Conservation (phyloP, 1,139 yeast genomes). For the Sugiyamaella neomexicana region DNA sequence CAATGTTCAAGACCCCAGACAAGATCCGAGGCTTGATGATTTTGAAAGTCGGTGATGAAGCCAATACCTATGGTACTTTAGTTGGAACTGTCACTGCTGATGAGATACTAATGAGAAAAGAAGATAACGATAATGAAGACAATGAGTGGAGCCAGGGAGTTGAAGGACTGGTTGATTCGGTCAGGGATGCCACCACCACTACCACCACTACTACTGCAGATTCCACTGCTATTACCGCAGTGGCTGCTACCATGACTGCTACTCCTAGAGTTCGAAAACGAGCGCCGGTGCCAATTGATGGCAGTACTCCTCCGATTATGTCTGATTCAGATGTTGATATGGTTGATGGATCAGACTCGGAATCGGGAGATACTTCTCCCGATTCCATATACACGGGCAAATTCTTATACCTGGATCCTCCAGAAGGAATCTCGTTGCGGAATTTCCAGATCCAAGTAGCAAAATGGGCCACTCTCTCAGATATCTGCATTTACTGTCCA, state of each 20-base stretch:
- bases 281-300: neutral
- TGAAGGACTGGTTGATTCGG: too few relatives aligned
- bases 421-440: constrained; percentile 65
- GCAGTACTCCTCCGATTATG: neutral
- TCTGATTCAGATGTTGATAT: constrained; percentile 10
- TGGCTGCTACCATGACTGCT: constrained; percentile 21
- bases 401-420: constrained; percentile 50
- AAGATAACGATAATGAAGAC: constrained; percentile 9
- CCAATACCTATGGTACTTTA: constrained; percentile 46
- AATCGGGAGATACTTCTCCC: constrained; percentile 14
- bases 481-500: constrained; percentile 63
- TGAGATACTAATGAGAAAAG: constrained; percentile 51
- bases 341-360: constrained; percentile 7
- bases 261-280: neutral
- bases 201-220: constrained; percentile 4
- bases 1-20: constrained; percentile 25
- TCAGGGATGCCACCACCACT: constrained; percentile 6
- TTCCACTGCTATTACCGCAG: neutral
- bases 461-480: constrained; percentile 66
- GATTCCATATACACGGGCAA: constrained; percentile 41
- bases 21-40: constrained; percentile 37
- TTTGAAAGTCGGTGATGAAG: constrained; percentile 45
- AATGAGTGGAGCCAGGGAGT: neutral
- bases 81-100: constrained; percentile 62
- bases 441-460: constrained; percentile 78